Evolutionary conservation across 129 eudicot species (phyloP).

Genomic region (Erigeron canadensis): DNA sequence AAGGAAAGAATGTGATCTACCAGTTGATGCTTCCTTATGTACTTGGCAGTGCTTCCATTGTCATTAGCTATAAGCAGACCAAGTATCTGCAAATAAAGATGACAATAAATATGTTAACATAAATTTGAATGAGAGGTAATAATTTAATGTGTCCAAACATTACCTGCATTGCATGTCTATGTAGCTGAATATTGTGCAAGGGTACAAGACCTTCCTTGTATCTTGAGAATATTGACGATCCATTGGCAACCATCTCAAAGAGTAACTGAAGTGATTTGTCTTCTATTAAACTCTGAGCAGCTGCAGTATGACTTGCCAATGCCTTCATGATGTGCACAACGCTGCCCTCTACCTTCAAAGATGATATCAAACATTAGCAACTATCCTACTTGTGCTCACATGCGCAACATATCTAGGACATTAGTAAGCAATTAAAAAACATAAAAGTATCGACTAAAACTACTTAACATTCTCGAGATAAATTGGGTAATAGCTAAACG

Average conservation of each 20-base stretch:
- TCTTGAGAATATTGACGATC: constrained; percentile 66
- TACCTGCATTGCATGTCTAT: constrained; percentile 99
- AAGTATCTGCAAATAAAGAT: constrained; percentile 66
- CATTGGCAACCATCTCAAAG: constrained; percentile 95
- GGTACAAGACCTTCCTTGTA: constrained; percentile 80
- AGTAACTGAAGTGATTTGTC: constrained; percentile 87
- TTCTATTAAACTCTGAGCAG: constrained; percentile 95
- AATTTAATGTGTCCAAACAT: constrained; percentile 4
- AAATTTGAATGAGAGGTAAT: neutral
- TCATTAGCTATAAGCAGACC: constrained; percentile 91
- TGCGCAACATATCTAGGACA: no score
- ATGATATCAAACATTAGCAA: neutral
- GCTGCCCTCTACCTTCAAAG: constrained; percentile 84
- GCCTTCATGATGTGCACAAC: constrained; percentile 99
- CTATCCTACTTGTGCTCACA: neutral
- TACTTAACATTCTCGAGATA: neutral
- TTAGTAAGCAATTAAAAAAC: neutral
- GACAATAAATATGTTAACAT: neutral
- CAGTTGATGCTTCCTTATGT: constrained; percentile 83
- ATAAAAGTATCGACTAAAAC: neutral
- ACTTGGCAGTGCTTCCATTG: constrained; percentile 92
- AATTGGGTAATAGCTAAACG: neutral
- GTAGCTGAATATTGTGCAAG: constrained; percentile 91
- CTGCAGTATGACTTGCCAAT: constrained; percentile 82
- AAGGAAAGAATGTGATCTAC: constrained; percentile 38